Evolutionary conservation across 805 yeast species (phyloP).

Genomic region (Wickerhamomyces ciferrii): DNA sequence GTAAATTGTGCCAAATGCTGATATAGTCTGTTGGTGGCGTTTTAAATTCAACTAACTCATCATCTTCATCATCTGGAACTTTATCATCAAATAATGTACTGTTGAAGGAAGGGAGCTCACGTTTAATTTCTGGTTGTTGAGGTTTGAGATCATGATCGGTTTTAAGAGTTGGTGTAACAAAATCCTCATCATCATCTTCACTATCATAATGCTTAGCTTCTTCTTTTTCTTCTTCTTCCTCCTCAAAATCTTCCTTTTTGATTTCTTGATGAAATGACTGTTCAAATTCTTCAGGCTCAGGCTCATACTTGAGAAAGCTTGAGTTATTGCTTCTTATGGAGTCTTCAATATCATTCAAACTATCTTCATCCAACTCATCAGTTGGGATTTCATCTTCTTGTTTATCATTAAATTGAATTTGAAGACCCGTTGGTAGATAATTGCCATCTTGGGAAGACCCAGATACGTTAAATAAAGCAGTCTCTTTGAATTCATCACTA

Average conservation of each 20-base stretch:
- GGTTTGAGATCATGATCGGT: neutral
- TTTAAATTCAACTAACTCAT: neutral
- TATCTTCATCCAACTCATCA: neutral
- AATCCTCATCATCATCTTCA: neutral
- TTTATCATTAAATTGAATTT: neutral
- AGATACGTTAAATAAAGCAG: neutral
- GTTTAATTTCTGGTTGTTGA: neutral
- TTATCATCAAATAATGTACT: constrained; percentile 19
- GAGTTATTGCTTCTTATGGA: neutral
- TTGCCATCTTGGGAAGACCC: neutral
- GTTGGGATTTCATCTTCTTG: neutral
- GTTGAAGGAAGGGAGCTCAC: constrained; percentile 16
- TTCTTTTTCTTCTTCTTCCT: neutral
- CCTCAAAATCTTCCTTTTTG: neutral
- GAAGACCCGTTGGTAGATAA: neutral
- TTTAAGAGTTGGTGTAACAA: neutral
- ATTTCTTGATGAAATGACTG: neutral
- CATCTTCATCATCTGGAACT: constrained; percentile 10
- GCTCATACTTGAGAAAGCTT: neutral
- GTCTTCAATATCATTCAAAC: neutral
- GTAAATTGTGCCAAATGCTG: constrained; percentile 25
- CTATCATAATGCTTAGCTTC: constrained; percentile 8
- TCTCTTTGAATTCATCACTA: constrained; percentile 1
- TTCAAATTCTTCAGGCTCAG: neutral
- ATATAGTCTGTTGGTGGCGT: constrained; percentile 19